Evolutionary conservation across 2,329 filamentous ascomycete genomes (phyloP).

Genomic region (Leptosphaerulina australis): DNA sequence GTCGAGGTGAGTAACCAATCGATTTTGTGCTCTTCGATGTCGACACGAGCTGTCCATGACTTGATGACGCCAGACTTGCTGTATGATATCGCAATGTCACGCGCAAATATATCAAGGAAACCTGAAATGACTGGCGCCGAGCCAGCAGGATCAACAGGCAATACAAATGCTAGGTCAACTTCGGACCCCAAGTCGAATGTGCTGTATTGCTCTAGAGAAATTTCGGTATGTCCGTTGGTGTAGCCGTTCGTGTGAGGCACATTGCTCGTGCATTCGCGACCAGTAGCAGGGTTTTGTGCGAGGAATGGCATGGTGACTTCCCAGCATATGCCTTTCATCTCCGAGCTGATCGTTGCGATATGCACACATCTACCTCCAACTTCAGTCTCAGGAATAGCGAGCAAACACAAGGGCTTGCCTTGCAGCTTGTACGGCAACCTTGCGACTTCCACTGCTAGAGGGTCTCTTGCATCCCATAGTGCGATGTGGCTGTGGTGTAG

Average conservation of each 20-base stretch:
- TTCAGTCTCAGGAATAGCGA: conserved; percentile 72
- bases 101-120: conserved; percentile 84
- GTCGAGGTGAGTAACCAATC: conserved; percentile 84
- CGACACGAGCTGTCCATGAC: conserved; percentile 83
- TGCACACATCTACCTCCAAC: conserved; percentile 61
- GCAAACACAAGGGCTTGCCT: conserved; percentile 78
- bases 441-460: conserved; percentile 64
- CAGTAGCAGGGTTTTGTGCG: conserved; percentile 34
- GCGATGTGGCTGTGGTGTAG: conserved; percentile 73
- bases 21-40: conserved; percentile 63
- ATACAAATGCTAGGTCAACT: conserved; percentile 63
- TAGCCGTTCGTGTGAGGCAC: conserved; percentile 33
- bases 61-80: conserved; percentile 74
- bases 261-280: conserved; percentile 34
- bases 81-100: conserved; percentile 86
- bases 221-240: conserved; percentile 40
- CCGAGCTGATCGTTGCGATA: conserved; percentile 81
- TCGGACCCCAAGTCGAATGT: conserved; percentile 68
- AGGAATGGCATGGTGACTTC: conserved; percentile 67
- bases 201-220: conserved; percentile 69
- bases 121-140: conserved; percentile 72
- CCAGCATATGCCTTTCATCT: conserved; percentile 82
- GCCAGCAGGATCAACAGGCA: conserved; percentile 87
- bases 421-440: conserved; percentile 63
- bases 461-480: conserved; percentile 77